Percentiles rank a stretch among this genome's conserved stretches.
Evolutionary conservation across 2,329 filamentous ascomycete species (phyloP).

Genomic region (Leptoxyphium fumago): DNA sequence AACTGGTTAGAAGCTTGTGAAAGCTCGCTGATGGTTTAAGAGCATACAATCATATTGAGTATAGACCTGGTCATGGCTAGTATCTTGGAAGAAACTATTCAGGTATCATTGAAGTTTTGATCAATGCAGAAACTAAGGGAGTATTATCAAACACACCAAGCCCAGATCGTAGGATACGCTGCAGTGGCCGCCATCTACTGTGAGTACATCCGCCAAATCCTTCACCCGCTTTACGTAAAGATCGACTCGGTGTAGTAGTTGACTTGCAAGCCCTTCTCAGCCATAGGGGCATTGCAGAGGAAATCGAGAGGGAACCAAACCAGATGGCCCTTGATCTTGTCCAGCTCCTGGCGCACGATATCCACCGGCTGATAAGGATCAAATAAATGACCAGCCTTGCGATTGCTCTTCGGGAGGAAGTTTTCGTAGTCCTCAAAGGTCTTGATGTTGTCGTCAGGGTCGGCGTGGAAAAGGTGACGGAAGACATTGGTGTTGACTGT

Average conservation of each 20-base stretch:
- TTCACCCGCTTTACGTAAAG: constrained; percentile 41
- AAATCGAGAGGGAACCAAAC: constrained; percentile 95
- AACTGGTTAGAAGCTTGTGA: constrained; percentile 58
- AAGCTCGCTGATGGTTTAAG: background rate
- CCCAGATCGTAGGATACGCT: too few species aligned
- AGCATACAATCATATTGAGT: background rate
- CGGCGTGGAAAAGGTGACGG: constrained; percentile 68
- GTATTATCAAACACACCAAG: too few species aligned
- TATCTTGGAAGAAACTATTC: too few species aligned
- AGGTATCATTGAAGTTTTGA: too few species aligned
- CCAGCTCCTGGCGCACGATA: constrained; percentile 60
- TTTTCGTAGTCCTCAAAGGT: constrained; percentile 80
- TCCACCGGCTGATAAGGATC: constrained; percentile 60
- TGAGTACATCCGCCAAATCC: too few species aligned
- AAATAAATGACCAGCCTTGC: constrained; percentile 73
- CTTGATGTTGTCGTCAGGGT: constrained; percentile 80
- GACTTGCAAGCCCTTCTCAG: constrained; percentile 72
- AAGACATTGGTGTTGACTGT: constrained; percentile 60
- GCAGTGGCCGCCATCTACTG: too few species aligned
- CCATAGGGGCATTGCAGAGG: constrained; percentile 71
- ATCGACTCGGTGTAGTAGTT: constrained; percentile 81
- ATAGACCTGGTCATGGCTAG: background rate
- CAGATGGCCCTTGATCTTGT: constrained; percentile 65
- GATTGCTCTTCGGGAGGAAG: constrained; percentile 45
- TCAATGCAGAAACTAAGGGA: too few species aligned